Percentiles rank a stretch among this genome's conserved stretches.
Evolutionary conservation across 805 yeast genomes (phyloP).

Genomic region (Ogataea paradorogensis): DNA sequence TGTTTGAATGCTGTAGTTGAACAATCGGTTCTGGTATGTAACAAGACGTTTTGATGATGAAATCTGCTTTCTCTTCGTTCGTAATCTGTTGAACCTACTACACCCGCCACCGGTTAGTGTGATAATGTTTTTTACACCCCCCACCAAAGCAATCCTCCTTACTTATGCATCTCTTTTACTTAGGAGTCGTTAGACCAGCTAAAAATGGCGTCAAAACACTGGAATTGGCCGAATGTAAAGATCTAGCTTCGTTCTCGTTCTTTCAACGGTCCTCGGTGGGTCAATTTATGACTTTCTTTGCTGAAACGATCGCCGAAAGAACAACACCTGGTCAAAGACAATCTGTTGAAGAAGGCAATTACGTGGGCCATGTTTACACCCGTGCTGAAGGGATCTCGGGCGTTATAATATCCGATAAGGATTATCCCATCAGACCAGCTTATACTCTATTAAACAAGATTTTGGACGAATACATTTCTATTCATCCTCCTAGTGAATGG

Average conservation of each 20-base stretch:
- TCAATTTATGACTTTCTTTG: constrained; percentile 93
- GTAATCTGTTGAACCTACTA: background rate
- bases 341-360: constrained; percentile 86
- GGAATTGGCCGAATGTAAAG: constrained; percentile 77
- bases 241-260: constrained; percentile 80
- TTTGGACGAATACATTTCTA: constrained; percentile 82
- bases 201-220: constrained; percentile 54
- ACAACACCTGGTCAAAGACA: constrained; percentile 90
- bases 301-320: constrained; percentile 86
- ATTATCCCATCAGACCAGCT: constrained; percentile 96
- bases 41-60: background rate
- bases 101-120: background rate
- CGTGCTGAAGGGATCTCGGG: constrained; percentile 90
- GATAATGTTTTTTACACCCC: constrained; percentile 4
- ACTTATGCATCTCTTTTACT: constrained; percentile 83
- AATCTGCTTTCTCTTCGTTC: no score
- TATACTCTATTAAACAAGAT: constrained; percentile 88
- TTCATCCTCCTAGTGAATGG: constrained; percentile 79
- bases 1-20: no score
- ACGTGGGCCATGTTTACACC: constrained; percentile 88
- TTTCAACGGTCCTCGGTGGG: constrained; percentile 75
- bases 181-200: constrained; percentile 73
- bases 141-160: constrained; percentile 8
- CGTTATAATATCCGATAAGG: constrained; percentile 88
- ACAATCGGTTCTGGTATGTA: background rate